A percentile compares a stretch with the other conserved stretches of the same genome.
Evolutionary conservation across 306 rosid genomes (phyloP).

Genomic region (Glycine latifolia): DNA sequence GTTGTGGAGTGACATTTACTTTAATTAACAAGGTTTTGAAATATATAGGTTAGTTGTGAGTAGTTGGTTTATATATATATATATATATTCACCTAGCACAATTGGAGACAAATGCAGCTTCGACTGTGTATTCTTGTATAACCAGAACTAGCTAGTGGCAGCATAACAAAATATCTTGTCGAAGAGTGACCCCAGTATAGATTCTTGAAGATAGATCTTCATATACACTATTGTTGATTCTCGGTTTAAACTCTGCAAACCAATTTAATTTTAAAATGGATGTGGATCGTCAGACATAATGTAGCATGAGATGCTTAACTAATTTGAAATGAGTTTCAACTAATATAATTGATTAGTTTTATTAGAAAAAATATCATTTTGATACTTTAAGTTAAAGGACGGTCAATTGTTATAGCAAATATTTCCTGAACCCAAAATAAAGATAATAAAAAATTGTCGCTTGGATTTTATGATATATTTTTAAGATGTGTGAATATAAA

Average conservation of each 20-base stretch:
- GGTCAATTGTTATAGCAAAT: too few species aligned
- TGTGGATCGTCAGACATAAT: neutral
- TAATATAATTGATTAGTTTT: neutral
- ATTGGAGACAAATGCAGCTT: conserved; percentile 5
- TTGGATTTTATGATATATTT: too few species aligned
- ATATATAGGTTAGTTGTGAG: conserved; percentile 16
- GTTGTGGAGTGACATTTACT: conserved; percentile 58
- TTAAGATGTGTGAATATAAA: neutral
- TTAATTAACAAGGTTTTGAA: conserved; percentile 14
- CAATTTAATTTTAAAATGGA: neutral
- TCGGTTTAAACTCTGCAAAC: neutral
- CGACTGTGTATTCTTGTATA: neutral
- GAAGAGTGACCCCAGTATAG: neutral
- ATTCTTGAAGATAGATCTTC: conserved; percentile 27
- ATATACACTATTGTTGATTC: conserved; percentile 22
- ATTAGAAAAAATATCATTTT: too few species aligned
- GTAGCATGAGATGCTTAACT: too few species aligned
- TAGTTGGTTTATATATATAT: conserved; percentile 6
- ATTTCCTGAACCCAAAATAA: too few species aligned
- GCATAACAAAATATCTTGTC: neutral
- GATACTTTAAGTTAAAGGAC: too few species aligned
- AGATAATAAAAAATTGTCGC: too few species aligned
- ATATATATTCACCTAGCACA: neutral
- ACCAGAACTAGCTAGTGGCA: neutral
- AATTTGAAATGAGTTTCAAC: too few species aligned